phyloP scores from a whole-genome alignment of 805 yeast genomes.

The Wickerhamiella nectarea region DNA sequence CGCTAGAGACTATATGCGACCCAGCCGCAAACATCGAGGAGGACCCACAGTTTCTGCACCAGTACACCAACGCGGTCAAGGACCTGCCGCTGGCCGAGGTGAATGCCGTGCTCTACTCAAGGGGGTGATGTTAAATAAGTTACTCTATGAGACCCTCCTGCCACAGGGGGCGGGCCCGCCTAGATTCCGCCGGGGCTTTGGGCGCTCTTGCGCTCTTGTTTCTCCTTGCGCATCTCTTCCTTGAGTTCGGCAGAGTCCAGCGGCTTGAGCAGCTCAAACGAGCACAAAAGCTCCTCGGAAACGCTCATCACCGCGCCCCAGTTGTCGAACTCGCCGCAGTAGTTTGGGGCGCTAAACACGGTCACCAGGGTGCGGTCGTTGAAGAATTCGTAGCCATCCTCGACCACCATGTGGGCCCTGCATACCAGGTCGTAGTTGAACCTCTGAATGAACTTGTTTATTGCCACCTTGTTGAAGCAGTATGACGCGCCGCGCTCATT shows the following conservation, averaged over 20 bases:
- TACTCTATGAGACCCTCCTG: too few relatives aligned
- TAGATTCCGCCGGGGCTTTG: slow-evolving; percentile 11
- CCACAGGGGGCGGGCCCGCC: slow-evolving; percentile 23
- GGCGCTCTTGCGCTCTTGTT: slow-evolving; percentile 54
- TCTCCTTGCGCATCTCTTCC: slow-evolving; percentile 89
- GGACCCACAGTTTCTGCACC: slow-evolving; percentile 33
- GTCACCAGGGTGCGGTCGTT: slow-evolving; percentile 60
- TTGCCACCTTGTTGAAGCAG: slow-evolving; percentile 67
- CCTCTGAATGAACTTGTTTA: slow-evolving; percentile 58
- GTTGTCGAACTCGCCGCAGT: slow-evolving; percentile 75
- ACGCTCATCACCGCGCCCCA: slow-evolving; percentile 99
- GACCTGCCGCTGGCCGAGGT: slow-evolving; percentile 53
- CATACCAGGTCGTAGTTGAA: slow-evolving; percentile 72
- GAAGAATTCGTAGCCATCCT: slow-evolving; percentile 67
- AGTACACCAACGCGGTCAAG: slow-evolving; percentile 70
- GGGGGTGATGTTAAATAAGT: slow-evolving; percentile 5
- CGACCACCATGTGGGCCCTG: slow-evolving; percentile 81
- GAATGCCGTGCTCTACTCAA: slow-evolving; percentile 21
- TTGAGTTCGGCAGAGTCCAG: slow-evolving; percentile 84
- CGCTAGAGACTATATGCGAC: slow-evolving; percentile 55
- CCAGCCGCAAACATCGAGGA: slow-evolving; percentile 35
- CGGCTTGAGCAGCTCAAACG: slow-evolving; percentile 88
- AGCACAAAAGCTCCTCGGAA: slow-evolving; percentile 78
- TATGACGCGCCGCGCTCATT: slow-evolving; percentile 75
- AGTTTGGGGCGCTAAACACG: slow-evolving; percentile 62